phyloP scores from a whole-genome alignment of 495 filamentous ascomycete genomes.

The Talaromyces borbonicus region DNA sequence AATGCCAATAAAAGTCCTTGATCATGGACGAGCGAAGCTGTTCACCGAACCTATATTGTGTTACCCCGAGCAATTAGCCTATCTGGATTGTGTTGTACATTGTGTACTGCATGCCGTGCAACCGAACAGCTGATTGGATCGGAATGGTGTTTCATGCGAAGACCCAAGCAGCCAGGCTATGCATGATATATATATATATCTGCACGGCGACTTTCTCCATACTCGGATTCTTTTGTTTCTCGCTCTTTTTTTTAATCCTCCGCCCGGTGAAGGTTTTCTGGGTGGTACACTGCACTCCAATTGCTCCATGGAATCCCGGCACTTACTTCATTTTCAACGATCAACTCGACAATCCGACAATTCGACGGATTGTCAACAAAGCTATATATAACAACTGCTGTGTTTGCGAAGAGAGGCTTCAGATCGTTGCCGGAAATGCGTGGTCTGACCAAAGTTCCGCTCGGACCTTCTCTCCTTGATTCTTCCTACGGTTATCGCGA shows the following conservation, averaged over 20 bases:
- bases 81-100: background rate
- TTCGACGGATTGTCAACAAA: background rate
- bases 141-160: background rate
- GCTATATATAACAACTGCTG: background rate
- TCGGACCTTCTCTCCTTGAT: too few species aligned
- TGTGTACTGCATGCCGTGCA: background rate
- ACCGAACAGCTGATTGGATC: background rate
- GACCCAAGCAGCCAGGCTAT: background rate
- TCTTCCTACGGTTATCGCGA: slow-evolving; percentile 1
- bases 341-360: too few species aligned
- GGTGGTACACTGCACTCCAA: too few species aligned
- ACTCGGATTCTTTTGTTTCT: too few species aligned
- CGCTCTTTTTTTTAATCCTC: too few species aligned
- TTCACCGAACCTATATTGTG: slow-evolving; percentile 72
- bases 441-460: too few species aligned
- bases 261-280: too few species aligned
- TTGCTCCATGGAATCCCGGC: background rate
- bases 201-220: too few species aligned
- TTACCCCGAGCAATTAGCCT: slow-evolving; percentile 5
- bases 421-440: background rate
- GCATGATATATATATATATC: too few species aligned
- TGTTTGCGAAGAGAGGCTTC: background rate
- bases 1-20: slow-evolving; percentile 92
- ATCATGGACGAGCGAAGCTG: slow-evolving; percentile 89
- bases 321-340: slow-evolving; percentile 3